A percentile compares a stretch with the other conserved stretches of the same genome.
Evolutionary conservation across 2,329 filamentous ascomycete genomes (phyloP).

Genomic region (Trichoderma atrobrunneum): DNA sequence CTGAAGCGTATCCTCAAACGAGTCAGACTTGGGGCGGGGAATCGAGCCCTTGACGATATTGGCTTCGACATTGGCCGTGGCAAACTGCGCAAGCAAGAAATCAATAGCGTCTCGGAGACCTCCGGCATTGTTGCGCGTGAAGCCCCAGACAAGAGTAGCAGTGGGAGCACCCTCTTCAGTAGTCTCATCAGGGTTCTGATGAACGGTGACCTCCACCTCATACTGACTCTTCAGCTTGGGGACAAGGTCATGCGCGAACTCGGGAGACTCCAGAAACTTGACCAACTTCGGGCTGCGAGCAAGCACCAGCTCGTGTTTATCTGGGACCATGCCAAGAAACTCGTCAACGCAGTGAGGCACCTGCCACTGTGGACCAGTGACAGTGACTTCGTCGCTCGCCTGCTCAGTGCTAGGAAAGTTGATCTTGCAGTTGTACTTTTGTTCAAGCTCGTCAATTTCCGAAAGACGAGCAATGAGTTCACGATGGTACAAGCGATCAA

Average conservation of each 20-base stretch:
- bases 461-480: slow-evolving; percentile 84
- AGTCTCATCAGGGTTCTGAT: slow-evolving; percentile 58
- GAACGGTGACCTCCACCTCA: slow-evolving; percentile 80
- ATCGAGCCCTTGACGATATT: slow-evolving; percentile 90
- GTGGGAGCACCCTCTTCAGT: slow-evolving; percentile 58
- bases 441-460: slow-evolving; percentile 92
- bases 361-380: slow-evolving; percentile 96
- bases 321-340: slow-evolving; percentile 95
- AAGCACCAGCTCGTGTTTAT: slow-evolving; percentile 88
- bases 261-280: slow-evolving; percentile 75
- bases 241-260: slow-evolving; percentile 77
- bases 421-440: slow-evolving; percentile 99
- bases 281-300: slow-evolving; percentile 72
- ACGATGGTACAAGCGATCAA: slow-evolving; percentile 92
- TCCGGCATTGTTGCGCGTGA: slow-evolving; percentile 95
- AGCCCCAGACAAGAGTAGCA: slow-evolving; percentile 68
- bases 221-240: slow-evolving; percentile 87
- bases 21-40: slow-evolving; percentile 96
- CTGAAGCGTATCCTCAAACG: slow-evolving; percentile 93
- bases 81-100: slow-evolving; percentile 81
- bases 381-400: slow-evolving; percentile 91
- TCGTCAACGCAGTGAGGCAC: slow-evolving; percentile 95
- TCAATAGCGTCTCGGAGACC: slow-evolving; percentile 95
- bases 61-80: slow-evolving; percentile 83
- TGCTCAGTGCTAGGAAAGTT: slow-evolving; percentile 97